Evolutionary conservation across 176 grass and related monocot species (phyloP), one percentile per base, ranked within the genome.

Genomic region (Raddia guianensis): DNA sequence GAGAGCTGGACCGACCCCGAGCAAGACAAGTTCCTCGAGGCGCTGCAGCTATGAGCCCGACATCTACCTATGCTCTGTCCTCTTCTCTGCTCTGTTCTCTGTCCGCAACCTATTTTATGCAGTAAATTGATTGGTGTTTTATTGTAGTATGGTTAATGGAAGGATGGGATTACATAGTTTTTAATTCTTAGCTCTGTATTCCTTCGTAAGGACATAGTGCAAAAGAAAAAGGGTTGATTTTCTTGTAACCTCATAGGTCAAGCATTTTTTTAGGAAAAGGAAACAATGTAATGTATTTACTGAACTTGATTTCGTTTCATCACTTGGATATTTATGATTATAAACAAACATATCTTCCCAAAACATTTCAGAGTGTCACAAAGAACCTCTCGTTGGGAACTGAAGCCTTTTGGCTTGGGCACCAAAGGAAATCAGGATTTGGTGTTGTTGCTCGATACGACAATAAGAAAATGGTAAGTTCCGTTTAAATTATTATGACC

Each of bases 381-480:
- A 91, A 86, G 61, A 85, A 92, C 55, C 84, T 98, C 51, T 98
- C 95, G 9, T 66, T 94, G 80, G 92, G 95, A 62, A 85, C 82
- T 81, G 87, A 94, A 92, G 66, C 83, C 4, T 80, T 85, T 78
- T 98, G 92, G 92, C 59, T 92, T 70, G 86, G 85, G 43, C 82
- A 92, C 21, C 85, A 91, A 66, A 91, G 82, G 50, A 91, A 87
- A 77, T 89, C 92, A 72, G 83, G 85, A 68, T 76, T 90, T 83
- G 90, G 90, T 74, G 84, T 97, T 63, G 87, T 82, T 94, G 87
- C 85, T 83, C 92, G 90, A 42, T 97, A 97, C 85, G 87, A 90
- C 49, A 85, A 87, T 44, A 87, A 90, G 63, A 91, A 92, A 63
- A 87, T 85, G 86, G 92, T 91, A 79, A 73, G 62, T 72, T 64